Conservation (phyloP, 2,329 filamentous ascomycete genomes). For the Phaeosphaeria sp. region DNA sequence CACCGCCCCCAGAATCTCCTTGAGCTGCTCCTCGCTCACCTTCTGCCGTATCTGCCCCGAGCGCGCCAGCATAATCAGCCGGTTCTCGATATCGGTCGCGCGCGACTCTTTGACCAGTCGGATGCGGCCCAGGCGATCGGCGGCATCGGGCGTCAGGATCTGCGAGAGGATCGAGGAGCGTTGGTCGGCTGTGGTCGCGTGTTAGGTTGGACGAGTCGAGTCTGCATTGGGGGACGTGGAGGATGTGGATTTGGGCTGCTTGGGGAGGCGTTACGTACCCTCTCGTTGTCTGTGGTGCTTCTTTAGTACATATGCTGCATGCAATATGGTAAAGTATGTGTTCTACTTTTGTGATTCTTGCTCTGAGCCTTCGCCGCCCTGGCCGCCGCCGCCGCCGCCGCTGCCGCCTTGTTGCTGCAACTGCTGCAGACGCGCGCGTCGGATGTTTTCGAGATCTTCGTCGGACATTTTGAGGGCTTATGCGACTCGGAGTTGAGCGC, state of each 20-base stretch:
- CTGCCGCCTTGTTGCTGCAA: slow-evolving; percentile 75
- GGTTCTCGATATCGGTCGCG: slow-evolving; percentile 88
- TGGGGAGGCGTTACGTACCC: slow-evolving; percentile 12
- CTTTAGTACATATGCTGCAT: not conserved
- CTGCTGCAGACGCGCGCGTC: slow-evolving; percentile 90
- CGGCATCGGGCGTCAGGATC: slow-evolving; percentile 92
- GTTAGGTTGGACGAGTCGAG: slow-evolving; percentile 6
- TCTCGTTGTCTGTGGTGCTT: slow-evolving; percentile 24
- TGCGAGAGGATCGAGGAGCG: slow-evolving; percentile 81
- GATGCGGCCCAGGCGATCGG: slow-evolving; percentile 91
- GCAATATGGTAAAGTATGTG: not conserved
- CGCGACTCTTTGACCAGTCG: slow-evolving; percentile 93
- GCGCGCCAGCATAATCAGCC: slow-evolving; percentile 89
- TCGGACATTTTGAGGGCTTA: slow-evolving; percentile 62
- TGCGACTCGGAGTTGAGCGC: not conserved
- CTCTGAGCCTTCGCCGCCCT: slow-evolving; percentile 57
- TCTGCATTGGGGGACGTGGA: slow-evolving; percentile 40
- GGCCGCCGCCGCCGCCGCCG: slow-evolving; percentile 51
- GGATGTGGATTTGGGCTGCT: slow-evolving; percentile 40
- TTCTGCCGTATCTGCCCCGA: slow-evolving; percentile 85
- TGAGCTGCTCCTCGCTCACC: slow-evolving; percentile 91
- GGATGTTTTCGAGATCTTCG: slow-evolving; percentile 79
- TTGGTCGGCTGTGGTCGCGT: slow-evolving; percentile 65
- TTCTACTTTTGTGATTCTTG: slow-evolving; percentile 65
- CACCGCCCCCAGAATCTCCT: slow-evolving; percentile 85